A percentile compares a stretch with the other conserved stretches of the same genome.
Conservation (phyloP, 225 moss, liverwort and hornwort genomes). For the Sphagnum contortum region DNA sequence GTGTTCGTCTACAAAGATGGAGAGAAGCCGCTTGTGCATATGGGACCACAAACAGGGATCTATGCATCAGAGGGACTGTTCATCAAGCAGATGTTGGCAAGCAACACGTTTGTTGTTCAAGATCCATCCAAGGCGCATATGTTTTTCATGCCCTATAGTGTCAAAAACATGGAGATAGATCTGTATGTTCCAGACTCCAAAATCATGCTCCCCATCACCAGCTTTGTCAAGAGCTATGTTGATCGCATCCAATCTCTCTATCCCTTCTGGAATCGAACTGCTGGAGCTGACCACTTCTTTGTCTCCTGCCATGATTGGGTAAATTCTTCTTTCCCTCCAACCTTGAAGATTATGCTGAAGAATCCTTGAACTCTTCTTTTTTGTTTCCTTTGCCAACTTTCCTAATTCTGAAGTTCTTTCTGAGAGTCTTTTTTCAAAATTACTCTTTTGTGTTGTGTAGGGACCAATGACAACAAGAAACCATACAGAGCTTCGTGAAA, state of each 20-base stretch:
- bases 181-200: conserved; percentile 40
- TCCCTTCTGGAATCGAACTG: conserved; percentile 45
- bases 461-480: conserved; percentile 6
- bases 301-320: conserved; percentile 61
- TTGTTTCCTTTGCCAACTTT: neutral
- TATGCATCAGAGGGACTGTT: conserved; percentile 52
- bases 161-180: conserved; percentile 37
- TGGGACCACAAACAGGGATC: conserved; percentile 28
- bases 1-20: conserved; percentile 38
- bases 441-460: neutral
- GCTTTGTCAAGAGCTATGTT: conserved; percentile 45
- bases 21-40: conserved; percentile 34
- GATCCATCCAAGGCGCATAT: conserved; percentile 36
- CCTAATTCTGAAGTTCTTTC: neutral
- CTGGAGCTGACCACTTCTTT: conserved; percentile 52
- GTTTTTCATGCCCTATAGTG: conserved; percentile 55
- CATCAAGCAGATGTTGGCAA: conserved; percentile 27
- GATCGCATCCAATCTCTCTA: conserved; percentile 19
- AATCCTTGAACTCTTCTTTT: neutral
- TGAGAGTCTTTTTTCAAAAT: too few relatives aligned
- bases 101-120: conserved; percentile 6
- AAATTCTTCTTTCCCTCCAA: neutral
- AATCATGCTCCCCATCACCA: conserved; percentile 40
- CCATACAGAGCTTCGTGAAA: conserved; percentile 4
- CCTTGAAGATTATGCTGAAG: neutral